Conservation (phyloP, 805 yeast genomes). For the Candida methanosorbosa region DNA sequence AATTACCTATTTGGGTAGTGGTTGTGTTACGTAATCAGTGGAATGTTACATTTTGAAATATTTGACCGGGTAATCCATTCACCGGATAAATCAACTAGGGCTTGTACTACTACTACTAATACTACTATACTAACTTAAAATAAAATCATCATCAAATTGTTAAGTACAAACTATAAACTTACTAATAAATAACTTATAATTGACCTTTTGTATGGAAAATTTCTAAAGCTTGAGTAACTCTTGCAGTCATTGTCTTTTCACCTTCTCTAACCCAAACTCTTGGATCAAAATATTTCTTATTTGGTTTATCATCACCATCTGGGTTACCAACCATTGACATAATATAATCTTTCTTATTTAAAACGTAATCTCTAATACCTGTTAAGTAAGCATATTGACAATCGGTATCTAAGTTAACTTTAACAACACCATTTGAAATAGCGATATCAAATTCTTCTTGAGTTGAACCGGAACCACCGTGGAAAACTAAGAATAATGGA, state of each 20-base stretch:
- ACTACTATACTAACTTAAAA: too few species aligned
- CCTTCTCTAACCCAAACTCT: constrained; percentile 99
- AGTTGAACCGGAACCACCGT: constrained; percentile 99
- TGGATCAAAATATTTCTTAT: constrained; percentile 99
- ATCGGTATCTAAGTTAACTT: constrained; percentile 99
- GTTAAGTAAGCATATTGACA: constrained; percentile 95
- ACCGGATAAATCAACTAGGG: too few species aligned
- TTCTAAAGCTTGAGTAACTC: constrained; percentile 76
- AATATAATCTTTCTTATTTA: constrained; percentile 93
- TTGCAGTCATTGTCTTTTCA: constrained; percentile 92
- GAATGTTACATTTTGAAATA: too few species aligned
- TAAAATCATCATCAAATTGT: too few species aligned
- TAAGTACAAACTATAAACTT: too few species aligned
- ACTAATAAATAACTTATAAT: constrained; percentile 29
- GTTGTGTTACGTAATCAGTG: too few species aligned
- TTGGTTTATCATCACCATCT: constrained; percentile 98
- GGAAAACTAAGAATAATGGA: constrained; percentile 97
- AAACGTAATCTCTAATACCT: constrained; percentile 97
- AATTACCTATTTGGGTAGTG: too few species aligned
- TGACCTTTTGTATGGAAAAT: constrained; percentile 77
- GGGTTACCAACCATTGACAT: constrained; percentile 94
- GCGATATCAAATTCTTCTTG: constrained; percentile 88
- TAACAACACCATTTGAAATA: constrained; percentile 90
- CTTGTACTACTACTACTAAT: too few species aligned
- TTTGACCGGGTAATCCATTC: too few species aligned